A percentile compares a stretch with the other conserved stretches of the same genome.
Evolutionary conservation across 768 basidiomycete genomes (phyloP).

Genomic region (Mycena olivaceomarginata): DNA sequence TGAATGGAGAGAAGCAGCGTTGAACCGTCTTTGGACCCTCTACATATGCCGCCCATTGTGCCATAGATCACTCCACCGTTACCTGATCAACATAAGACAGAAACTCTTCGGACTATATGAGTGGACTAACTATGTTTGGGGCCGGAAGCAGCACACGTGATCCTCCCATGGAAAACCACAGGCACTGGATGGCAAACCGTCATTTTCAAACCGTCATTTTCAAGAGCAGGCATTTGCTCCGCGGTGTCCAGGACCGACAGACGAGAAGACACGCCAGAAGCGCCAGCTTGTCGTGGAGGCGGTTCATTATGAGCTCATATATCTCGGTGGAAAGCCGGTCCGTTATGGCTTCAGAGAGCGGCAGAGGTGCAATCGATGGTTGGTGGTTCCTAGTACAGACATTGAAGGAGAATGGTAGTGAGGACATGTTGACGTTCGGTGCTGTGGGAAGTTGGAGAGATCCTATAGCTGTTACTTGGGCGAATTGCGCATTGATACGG

Average conservation of each 20-base stretch:
- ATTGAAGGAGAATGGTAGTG: too few species aligned
- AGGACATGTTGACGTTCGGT: too few species aligned
- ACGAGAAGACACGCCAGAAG: conserved; percentile 41
- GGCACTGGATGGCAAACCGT: not conserved
- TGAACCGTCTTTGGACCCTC: conserved; percentile 10
- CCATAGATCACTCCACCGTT: conserved; percentile 33
- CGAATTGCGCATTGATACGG: too few species aligned
- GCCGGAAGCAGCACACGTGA: conserved; percentile 22
- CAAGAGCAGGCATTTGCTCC: too few species aligned
- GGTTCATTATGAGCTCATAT: conserved; percentile 40
- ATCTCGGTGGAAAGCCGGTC: conserved; percentile 38
- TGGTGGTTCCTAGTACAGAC: too few species aligned
- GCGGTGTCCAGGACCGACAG: conserved; percentile 37
- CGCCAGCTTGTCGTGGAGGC: conserved; percentile 13
- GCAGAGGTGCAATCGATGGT: too few species aligned
- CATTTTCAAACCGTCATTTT: not conserved
- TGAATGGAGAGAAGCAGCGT: not conserved
- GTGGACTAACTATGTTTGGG: not conserved
- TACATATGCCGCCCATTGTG: conserved; percentile 36
- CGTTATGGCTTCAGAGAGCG: conserved; percentile 21
- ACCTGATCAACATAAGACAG: not conserved
- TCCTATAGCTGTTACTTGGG: too few species aligned
- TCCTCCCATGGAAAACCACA: conserved; percentile 6
- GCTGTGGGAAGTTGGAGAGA: too few species aligned
- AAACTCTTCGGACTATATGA: not conserved